These are phyloP conservation scores for Shiraia sp. DNA, from an alignment of 2,329 filamentous ascomycete genomes.

Conservation along the genomic window DNA sequence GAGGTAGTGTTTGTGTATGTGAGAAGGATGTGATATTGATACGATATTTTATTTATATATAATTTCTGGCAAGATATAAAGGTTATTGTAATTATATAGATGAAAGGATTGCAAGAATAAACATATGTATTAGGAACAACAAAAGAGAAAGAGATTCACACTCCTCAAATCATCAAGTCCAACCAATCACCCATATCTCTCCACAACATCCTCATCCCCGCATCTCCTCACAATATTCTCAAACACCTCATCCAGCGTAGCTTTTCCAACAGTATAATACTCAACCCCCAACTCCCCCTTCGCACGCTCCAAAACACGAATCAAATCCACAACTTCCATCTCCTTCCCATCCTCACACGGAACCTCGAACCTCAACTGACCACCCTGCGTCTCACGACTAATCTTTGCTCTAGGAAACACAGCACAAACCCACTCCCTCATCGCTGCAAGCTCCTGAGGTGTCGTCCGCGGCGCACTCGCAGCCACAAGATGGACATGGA, in stretches of 20 bases:
- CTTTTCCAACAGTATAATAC: constrained; percentile 83
- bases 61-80: too few relatives aligned
- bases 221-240: constrained; percentile 67
- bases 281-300: constrained; percentile 71
- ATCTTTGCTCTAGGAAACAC: constrained; percentile 66
- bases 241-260: constrained; percentile 87
- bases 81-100: too few relatives aligned
- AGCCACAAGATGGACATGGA: constrained; percentile 79
- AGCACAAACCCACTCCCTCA: constrained; percentile 66
- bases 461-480: constrained; percentile 71
- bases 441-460: constrained; percentile 63
- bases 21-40: too few relatives aligned
- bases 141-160: too few relatives aligned
- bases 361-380: constrained; percentile 79
- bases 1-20: too few relatives aligned
- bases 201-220: constrained; percentile 11
- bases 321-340: constrained; percentile 64
- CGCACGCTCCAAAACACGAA: constrained; percentile 70
- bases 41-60: too few relatives aligned
- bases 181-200: constrained; percentile 2
- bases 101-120: too few relatives aligned
- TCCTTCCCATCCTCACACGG: constrained; percentile 58
- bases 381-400: constrained; percentile 62
- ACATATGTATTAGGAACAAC: too few relatives aligned
- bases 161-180: too few relatives aligned